Conservation (phyloP, 176 grass and related monocot genomes). For the bread wheat (Triticum aestivum) region DNA sequence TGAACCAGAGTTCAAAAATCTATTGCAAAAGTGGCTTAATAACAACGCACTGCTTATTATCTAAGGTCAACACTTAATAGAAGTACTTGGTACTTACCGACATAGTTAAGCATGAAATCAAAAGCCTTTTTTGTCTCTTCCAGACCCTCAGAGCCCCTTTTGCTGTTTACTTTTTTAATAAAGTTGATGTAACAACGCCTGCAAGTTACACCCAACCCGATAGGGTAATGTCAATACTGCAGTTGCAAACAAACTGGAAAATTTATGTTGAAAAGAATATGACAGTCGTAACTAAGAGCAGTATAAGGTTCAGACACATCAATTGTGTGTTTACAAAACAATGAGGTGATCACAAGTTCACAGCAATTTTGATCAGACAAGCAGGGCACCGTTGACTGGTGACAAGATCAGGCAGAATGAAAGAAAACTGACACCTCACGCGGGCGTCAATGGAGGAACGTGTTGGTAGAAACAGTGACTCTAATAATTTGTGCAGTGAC, state of each 20-base stretch:
- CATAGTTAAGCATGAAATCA: slow-evolving; percentile 92
- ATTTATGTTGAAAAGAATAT: background rate
- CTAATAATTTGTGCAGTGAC: background rate
- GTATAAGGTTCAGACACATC: background rate
- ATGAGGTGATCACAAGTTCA: background rate
- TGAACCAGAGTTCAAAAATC: background rate
- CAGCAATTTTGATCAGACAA: background rate
- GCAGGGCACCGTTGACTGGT: background rate
- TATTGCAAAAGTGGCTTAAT: background rate
- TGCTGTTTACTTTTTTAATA: slow-evolving; percentile 75
- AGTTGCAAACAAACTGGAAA: background rate
- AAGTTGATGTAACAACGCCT: slow-evolving; percentile 96
- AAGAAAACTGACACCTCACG: background rate
- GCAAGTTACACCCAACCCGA: slow-evolving; percentile 30
- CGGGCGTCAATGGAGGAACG: background rate
- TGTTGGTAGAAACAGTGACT: background rate
- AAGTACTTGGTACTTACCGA: slow-evolving; percentile 50
- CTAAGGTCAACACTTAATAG: background rate
- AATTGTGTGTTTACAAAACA: background rate
- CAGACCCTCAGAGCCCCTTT: slow-evolving; percentile 71
- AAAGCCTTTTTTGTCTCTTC: slow-evolving; percentile 97
- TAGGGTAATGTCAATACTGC: background rate
- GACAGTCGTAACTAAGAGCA: background rate
- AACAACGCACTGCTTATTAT: background rate
- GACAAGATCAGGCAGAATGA: background rate